Base-by-base conservation (phyloP, 306 rosid species). In the Begonia masoniana region DNA sequence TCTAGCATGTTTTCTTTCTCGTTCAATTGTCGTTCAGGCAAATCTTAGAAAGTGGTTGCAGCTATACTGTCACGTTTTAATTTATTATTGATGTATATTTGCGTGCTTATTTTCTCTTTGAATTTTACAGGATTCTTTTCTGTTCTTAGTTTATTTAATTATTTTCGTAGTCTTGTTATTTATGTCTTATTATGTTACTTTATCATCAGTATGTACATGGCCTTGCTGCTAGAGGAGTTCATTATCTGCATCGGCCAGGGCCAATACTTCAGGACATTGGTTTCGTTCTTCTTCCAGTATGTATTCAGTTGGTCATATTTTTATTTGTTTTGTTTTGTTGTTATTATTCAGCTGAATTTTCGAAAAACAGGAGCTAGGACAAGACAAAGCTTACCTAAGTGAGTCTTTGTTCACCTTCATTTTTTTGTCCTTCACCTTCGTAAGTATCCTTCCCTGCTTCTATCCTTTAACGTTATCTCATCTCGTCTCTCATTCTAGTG, bases 211-310 rank as follows among this genome's bases (percentile, higher is more conserved):
- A 88, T 58, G 47, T 84, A 23, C 95, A 88, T 63, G 95, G 88
- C 50, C 63, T 88, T 68, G 97, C 93, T 41, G 97, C 88, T 57
- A 88, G 78, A 14, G 95, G 88, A 61, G 77, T 88, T 72, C 97
- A 88, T 65, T 88, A 82, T 59, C 62, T 88, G 17, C 97, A 84
- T 67, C 82, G 67, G 75, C 97, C 97, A 12, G 95, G 87, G 50
- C 88, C 88, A 47, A 51, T 41, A 16, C 97, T 82, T 58, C 97
- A 79, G 66, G 97, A 88, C 75, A 62, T 78, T 68, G 97, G 95
- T 39, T 88, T 79, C 77, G 69, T 74, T 61, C 62, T 88, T 54
- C 75, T 88, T 24, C 93, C 85, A 50, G 95, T 88, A 56, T 4
- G 95, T 77, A 62, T 58, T 41, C 15, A 47, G 24, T 13, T 42